These are phyloP conservation scores for Trametes sanguinea DNA, from an alignment of 768 basidiomycete species.

Conservation along the genomic window DNA sequence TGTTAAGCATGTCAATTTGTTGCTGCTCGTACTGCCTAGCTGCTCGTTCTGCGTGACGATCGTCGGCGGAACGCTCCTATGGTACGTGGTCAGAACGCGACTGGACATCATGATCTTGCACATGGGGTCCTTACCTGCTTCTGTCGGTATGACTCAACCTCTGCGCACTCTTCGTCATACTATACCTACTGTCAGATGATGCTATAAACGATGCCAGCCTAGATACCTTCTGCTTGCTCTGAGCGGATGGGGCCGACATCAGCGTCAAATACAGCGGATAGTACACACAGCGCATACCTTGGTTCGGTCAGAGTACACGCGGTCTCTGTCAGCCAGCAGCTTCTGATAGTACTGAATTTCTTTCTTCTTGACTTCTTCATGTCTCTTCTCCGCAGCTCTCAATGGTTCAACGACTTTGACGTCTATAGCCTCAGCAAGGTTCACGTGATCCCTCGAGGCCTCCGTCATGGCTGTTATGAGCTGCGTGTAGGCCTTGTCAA, in stretches of 20 bases:
- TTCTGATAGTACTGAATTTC: constrained; percentile 74
- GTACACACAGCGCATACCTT: constrained; percentile 49
- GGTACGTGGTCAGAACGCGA: background rate
- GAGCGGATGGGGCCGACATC: background rate
- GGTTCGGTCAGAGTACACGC: constrained; percentile 61
- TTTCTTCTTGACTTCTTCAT: constrained; percentile 72
- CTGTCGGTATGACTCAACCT: constrained; percentile 72
- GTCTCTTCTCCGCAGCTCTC: constrained; percentile 57
- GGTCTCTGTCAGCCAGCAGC: constrained; percentile 69
- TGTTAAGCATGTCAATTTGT: constrained; percentile 72
- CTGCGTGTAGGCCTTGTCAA: constrained; percentile 70
- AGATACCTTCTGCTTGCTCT: constrained; percentile 67
- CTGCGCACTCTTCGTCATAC: constrained; percentile 80
- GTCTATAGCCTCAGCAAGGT: constrained; percentile 61
- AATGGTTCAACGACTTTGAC: constrained; percentile 66
- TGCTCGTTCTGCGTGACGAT: constrained; percentile 72
- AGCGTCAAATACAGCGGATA: background rate
- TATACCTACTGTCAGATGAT: constrained; percentile 31
- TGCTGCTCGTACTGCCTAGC: constrained; percentile 79
- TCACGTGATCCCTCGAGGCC: constrained; percentile 68
- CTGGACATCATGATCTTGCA: background rate
- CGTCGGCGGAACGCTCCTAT: constrained; percentile 68
- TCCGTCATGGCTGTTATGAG: constrained; percentile 61
- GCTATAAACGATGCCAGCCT: constrained; percentile 10
- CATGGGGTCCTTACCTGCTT: constrained; percentile 59